Evolutionary conservation across 257 asterid genomes (phyloP).

Genomic region (Fraxinus quadrangulata): DNA sequence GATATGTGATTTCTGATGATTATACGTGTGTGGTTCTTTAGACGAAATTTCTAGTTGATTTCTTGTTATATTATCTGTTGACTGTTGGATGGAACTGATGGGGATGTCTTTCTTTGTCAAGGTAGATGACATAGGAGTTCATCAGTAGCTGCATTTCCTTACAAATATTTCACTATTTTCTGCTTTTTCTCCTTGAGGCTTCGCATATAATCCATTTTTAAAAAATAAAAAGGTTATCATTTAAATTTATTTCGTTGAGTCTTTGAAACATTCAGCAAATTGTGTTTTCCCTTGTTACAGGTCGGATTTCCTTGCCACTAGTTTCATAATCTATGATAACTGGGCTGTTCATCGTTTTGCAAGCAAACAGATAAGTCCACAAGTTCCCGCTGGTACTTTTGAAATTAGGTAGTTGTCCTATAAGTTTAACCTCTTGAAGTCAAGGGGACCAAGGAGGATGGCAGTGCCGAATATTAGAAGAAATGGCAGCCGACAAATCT

Average conservation of each 20-base stretch:
- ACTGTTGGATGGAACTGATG: not conserved
- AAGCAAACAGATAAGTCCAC: slow-evolving; percentile 88
- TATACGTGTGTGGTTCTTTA: not conserved
- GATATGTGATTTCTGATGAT: not conserved
- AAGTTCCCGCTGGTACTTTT: slow-evolving; percentile 77
- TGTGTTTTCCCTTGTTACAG: slow-evolving; percentile 42
- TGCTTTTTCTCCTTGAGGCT: not conserved
- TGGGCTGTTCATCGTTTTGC: slow-evolving; percentile 78
- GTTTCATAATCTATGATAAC: slow-evolving; percentile 75
- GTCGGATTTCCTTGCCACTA: slow-evolving; percentile 91
- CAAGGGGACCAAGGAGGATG: slow-evolving; percentile 96
- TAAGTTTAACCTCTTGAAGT: slow-evolving; percentile 80
- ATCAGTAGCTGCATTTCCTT: too few relatives aligned
- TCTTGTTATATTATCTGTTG: not conserved
- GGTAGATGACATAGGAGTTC: not conserved
- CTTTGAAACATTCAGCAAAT: too few relatives aligned
- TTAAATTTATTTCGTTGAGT: not conserved
- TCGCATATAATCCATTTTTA: not conserved
- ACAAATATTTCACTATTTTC: not conserved
- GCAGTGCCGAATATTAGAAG: slow-evolving; percentile 45
- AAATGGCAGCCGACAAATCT: slow-evolving; percentile 26
- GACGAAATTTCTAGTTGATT: not conserved
- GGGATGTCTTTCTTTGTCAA: not conserved
- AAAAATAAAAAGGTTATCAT: too few relatives aligned
- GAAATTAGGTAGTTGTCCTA: slow-evolving; percentile 79